Evolutionary conservation across 2,329 filamentous ascomycete genomes (phyloP).

Genomic region (Zymoseptoria ardabiliae): DNA sequence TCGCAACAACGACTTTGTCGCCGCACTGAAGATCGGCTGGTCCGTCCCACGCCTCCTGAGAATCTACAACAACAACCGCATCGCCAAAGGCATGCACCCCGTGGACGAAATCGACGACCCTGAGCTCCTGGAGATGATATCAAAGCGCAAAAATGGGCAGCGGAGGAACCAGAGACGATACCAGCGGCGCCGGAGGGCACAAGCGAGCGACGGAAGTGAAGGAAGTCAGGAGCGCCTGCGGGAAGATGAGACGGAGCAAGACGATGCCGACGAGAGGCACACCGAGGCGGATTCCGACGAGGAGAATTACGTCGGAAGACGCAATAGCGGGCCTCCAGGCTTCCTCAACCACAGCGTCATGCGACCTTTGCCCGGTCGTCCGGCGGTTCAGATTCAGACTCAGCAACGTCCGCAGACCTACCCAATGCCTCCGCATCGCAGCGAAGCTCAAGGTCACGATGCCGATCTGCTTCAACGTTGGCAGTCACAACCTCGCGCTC

Average conservation of each 20-base stretch:
- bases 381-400: too few relatives aligned
- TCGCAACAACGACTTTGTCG: background rate
- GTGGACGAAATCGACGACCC: background rate
- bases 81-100: background rate
- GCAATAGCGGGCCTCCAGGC: background rate
- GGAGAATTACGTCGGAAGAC: background rate
- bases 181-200: background rate
- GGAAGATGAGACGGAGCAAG: background rate
- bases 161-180: background rate
- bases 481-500: too few relatives aligned
- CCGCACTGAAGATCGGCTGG: background rate
- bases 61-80: background rate
- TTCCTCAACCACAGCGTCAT: background rate
- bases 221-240: too few relatives aligned
- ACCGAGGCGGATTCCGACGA: background rate
- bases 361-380: too few relatives aligned
- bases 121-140: background rate
- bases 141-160: background rate
- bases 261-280: background rate
- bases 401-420: too few relatives aligned
- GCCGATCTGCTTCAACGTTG: too few relatives aligned
- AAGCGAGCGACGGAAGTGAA: background rate
- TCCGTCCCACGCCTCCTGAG: background rate
- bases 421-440: too few relatives aligned
- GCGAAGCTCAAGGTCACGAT: too few relatives aligned